Percentiles rank a stretch among this genome's conserved stretches.
These are phyloP conservation scores for Oryza punctata DNA, from an alignment of 176 grass and related monocot species.

Conservation along the genomic window DNA sequence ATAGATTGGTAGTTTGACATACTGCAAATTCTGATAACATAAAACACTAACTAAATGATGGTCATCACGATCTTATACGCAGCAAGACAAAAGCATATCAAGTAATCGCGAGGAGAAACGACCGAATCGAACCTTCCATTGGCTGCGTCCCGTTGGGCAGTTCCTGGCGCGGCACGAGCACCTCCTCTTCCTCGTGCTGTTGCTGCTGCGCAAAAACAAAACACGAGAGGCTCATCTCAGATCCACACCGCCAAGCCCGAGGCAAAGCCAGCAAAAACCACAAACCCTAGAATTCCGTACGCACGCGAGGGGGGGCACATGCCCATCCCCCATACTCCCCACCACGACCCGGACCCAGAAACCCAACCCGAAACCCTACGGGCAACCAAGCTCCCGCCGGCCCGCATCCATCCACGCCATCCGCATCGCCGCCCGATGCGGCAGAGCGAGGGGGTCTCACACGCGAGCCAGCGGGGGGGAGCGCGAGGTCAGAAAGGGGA, in stretches of 20 bases:
- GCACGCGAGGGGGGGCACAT: neutral
- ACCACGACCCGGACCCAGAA: constrained; percentile 29
- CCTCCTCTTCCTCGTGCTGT: constrained; percentile 66
- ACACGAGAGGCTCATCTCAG: constrained; percentile 43
- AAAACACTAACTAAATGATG: constrained; percentile 2
- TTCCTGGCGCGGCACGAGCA: constrained; percentile 81
- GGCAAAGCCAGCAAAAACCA: constrained; percentile 53
- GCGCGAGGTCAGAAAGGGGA: no score
- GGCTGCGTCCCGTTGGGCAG: constrained; percentile 74
- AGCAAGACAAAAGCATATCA: neutral
- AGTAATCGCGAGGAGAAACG: neutral
- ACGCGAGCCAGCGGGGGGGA: constrained; percentile 7
- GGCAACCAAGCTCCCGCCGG: neutral
- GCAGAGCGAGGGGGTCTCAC: neutral
- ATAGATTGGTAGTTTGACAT: neutral
- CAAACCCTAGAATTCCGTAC: constrained; percentile 64
- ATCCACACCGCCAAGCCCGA: constrained; percentile 41
- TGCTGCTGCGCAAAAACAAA: constrained; percentile 29
- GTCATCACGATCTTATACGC: neutral
- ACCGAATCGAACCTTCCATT: constrained; percentile 75
- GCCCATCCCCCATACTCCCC: neutral
- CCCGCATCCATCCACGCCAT: neutral
- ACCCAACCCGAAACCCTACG: constrained; percentile 34
- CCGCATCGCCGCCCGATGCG: constrained; percentile 19
- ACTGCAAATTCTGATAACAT: neutral